These are phyloP conservation scores for Leishmania aethiopica DNA, from an alignment of 208 protist genomes.

Conservation along the genomic window DNA sequence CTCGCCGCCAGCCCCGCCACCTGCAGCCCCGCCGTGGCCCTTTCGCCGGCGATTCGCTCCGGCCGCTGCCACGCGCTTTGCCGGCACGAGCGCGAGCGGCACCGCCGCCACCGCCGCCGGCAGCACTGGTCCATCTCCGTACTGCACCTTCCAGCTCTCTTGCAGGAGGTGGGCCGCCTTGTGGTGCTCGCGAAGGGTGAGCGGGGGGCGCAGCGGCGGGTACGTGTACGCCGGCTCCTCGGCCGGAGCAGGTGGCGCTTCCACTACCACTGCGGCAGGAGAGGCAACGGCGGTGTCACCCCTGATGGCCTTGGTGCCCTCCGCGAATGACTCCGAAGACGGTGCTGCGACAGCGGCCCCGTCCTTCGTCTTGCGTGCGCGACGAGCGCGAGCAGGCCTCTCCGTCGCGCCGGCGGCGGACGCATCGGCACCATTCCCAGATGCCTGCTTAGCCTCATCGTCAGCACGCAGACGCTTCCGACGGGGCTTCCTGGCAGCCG, in stretches of 20 bases:
- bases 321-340: not conserved
- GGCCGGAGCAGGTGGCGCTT: slow-evolving; percentile 5
- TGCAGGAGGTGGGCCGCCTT: slow-evolving; percentile 47
- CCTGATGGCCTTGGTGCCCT: not conserved
- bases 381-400: slow-evolving; percentile 1
- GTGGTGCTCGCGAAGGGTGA: slow-evolving; percentile 45
- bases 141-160: slow-evolving; percentile 39
- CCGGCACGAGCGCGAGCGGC: slow-evolving; percentile 32
- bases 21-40: not conserved
- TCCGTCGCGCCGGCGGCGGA: not conserved
- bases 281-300: not conserved
- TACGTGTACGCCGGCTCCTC: slow-evolving; percentile 41
- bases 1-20: slow-evolving; percentile 7
- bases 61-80: slow-evolving; percentile 14
- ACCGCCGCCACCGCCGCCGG: slow-evolving; percentile 42
- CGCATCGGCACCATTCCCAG: not conserved
- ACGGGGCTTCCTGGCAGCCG: slow-evolving; percentile 20
- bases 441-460: not conserved
- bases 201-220: slow-evolving; percentile 60
- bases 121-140: slow-evolving; percentile 35
- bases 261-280: not conserved
- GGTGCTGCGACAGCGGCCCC: not conserved
- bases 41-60: slow-evolving; percentile 3
- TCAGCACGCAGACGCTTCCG: slow-evolving; percentile 20
- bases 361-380: slow-evolving; percentile 6